These are phyloP conservation scores for Chenopodium album DNA, from an alignment of 148 eudicot genomes.

Conservation along the genomic window DNA sequence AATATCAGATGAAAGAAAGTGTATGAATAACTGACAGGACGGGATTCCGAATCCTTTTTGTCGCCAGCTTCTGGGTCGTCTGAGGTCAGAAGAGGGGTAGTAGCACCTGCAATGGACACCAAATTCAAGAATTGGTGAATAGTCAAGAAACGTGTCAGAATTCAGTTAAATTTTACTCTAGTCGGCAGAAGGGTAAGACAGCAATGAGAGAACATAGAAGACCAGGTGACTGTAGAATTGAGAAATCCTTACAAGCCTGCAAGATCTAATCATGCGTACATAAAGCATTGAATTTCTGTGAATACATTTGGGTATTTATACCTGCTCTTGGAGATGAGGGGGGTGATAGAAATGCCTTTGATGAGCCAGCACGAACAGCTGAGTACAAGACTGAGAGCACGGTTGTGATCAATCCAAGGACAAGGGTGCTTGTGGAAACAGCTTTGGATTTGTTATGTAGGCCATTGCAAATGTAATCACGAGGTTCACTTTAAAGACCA, in stretches of 20 bases:
- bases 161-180: not conserved
- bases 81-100: slow-evolving; percentile 64
- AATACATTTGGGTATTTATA: slow-evolving; percentile 18
- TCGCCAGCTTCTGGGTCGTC: slow-evolving; percentile 67
- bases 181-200: not conserved
- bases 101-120: slow-evolving; percentile 45
- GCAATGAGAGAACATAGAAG: not conserved
- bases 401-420: slow-evolving; percentile 95
- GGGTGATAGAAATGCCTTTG: slow-evolving; percentile 85
- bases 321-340: slow-evolving; percentile 98
- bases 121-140: not conserved
- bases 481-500: slow-evolving; percentile 87
- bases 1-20: slow-evolving; percentile 90
- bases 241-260: not conserved
- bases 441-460: slow-evolving; percentile 67
- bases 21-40: slow-evolving; percentile 89
- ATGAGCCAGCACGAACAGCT: slow-evolving; percentile 98
- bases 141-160: not conserved
- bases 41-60: slow-evolving; percentile 47
- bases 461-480: slow-evolving; percentile 82
- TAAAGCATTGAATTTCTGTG: not conserved
- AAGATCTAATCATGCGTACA: not conserved
- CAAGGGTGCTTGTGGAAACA: slow-evolving; percentile 66
- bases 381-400: slow-evolving; percentile 93
- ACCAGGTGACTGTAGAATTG: not conserved